These are phyloP conservation scores for Primulina tabacum DNA, from an alignment of 257 asterid species.

Conservation along the genomic window DNA sequence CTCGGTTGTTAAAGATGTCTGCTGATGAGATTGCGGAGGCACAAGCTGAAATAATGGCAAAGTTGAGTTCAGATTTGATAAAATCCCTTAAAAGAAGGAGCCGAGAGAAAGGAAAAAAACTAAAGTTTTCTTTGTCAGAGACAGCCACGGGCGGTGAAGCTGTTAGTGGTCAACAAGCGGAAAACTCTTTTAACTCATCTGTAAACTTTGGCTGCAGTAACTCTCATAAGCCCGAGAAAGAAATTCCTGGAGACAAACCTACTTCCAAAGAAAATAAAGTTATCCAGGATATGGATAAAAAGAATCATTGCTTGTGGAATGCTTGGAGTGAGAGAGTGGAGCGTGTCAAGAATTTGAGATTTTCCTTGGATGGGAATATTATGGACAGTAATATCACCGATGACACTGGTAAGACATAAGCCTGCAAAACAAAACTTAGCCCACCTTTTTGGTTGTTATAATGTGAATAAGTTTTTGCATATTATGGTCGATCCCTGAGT, in stretches of 20 bases:
- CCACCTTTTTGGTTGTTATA: not conserved
- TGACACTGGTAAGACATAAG: slow-evolving; percentile 58
- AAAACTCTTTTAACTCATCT: slow-evolving; percentile 21
- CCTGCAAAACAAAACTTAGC: slow-evolving; percentile 11
- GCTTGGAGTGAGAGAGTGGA: slow-evolving; percentile 90
- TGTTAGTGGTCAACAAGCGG: slow-evolving; percentile 29
- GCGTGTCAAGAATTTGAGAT: slow-evolving; percentile 67
- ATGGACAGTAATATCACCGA: slow-evolving; percentile 33
- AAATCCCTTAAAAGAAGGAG: slow-evolving; percentile 55
- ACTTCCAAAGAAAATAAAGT: slow-evolving; percentile 29
- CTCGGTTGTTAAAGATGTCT: slow-evolving; percentile 66
- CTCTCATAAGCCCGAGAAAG: slow-evolving; percentile 32
- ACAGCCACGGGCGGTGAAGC: slow-evolving; percentile 33
- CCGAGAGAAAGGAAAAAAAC: slow-evolving; percentile 55
- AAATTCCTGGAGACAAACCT: slow-evolving; percentile 26
- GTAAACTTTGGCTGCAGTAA: slow-evolving; percentile 28
- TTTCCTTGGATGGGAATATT: slow-evolving; percentile 68
- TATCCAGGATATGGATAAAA: slow-evolving; percentile 26
- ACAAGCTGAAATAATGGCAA: slow-evolving; percentile 66
- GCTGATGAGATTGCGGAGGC: slow-evolving; percentile 83
- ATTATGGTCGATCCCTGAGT: not conserved
- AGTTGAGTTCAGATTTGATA: slow-evolving; percentile 63
- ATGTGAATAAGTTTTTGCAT: slow-evolving; percentile 13
- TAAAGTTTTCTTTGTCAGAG: slow-evolving; percentile 38
- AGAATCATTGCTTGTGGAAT: slow-evolving; percentile 55